These are phyloP conservation scores for Apium graveolens DNA, from an alignment of 129 eudicot species.

Conservation along the genomic window DNA sequence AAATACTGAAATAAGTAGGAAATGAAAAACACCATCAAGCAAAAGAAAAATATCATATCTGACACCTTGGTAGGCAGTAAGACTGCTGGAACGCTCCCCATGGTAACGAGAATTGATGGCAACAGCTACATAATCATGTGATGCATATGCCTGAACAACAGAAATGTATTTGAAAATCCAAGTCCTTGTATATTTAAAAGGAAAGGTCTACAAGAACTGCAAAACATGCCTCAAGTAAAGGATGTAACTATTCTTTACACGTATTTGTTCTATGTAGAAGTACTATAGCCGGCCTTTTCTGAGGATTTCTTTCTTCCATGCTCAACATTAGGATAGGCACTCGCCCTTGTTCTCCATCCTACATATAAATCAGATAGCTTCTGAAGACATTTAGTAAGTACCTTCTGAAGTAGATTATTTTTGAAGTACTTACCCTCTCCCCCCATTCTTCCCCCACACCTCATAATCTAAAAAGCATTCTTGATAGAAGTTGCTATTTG, in stretches of 20 bases:
- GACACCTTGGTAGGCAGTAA: slow-evolving; percentile 75
- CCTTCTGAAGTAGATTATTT: too few species aligned
- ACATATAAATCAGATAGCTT: slow-evolving; percentile 3
- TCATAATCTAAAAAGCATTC: too few species aligned
- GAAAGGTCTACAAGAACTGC: not conserved
- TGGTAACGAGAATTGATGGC: slow-evolving; percentile 97
- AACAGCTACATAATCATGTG: slow-evolving; percentile 76
- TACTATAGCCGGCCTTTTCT: slow-evolving; percentile 71
- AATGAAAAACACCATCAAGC: not conserved
- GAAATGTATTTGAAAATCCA: not conserved
- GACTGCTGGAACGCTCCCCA: slow-evolving; percentile 87
- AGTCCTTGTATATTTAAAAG: not conserved
- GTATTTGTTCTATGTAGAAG: slow-evolving; percentile 82
- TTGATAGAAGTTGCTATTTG: too few species aligned
- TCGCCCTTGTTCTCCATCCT: slow-evolving; percentile 93
- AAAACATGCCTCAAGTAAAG: slow-evolving; percentile 62
- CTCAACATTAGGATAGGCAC: slow-evolving; percentile 76
- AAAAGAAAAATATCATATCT: not conserved
- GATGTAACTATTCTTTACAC: slow-evolving; percentile 88
- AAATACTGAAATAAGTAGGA: not conserved
- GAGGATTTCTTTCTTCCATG: slow-evolving; percentile 39
- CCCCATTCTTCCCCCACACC: too few species aligned
- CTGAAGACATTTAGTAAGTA: not conserved
- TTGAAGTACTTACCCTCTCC: too few species aligned
- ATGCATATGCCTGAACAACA: slow-evolving; percentile 71